A percentile compares a stretch with the other conserved stretches of the same genome.
These are phyloP conservation scores for Decorospora gaudefroyi DNA, from an alignment of 2,329 filamentous ascomycete genomes.

Conservation along the genomic window DNA sequence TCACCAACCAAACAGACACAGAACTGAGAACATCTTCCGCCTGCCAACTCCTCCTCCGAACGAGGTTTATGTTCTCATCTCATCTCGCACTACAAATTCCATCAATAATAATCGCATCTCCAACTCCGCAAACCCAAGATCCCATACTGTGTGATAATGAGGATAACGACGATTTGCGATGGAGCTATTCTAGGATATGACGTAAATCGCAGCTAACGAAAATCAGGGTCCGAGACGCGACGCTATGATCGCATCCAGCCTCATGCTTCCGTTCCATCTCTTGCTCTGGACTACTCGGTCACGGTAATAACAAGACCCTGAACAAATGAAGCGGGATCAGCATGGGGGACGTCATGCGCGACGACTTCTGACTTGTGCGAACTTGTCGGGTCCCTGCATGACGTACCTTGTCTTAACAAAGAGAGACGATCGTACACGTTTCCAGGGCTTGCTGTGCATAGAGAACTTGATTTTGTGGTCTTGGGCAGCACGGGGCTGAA, in stretches of 20 bases:
- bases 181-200: constrained; percentile 26
- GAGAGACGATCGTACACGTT: constrained; percentile 16
- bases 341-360: constrained; percentile 24
- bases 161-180: no score
- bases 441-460: constrained; percentile 10
- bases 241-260: constrained; percentile 20
- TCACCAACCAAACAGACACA: neutral
- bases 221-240: constrained; percentile 8
- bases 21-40: no score
- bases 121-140: no score
- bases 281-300: no score
- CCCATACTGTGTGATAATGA: no score
- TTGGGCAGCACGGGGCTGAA: constrained; percentile 3
- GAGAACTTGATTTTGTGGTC: constrained; percentile 31
- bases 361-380: constrained; percentile 10
- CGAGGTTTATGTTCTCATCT: neutral
- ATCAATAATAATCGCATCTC: constrained; percentile 3
- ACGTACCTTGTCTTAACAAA: constrained; percentile 25
- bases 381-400: constrained; percentile 30
- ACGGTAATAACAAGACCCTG: no score
- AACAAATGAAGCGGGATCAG: neutral
- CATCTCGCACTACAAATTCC: neutral
- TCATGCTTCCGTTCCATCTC: constrained; percentile 3
- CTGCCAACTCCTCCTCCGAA: no score
- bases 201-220: constrained; percentile 11